phyloP scores from a whole-genome alignment of 2,329 filamentous ascomycete genomes.

The Fonsecaea monophora region DNA sequence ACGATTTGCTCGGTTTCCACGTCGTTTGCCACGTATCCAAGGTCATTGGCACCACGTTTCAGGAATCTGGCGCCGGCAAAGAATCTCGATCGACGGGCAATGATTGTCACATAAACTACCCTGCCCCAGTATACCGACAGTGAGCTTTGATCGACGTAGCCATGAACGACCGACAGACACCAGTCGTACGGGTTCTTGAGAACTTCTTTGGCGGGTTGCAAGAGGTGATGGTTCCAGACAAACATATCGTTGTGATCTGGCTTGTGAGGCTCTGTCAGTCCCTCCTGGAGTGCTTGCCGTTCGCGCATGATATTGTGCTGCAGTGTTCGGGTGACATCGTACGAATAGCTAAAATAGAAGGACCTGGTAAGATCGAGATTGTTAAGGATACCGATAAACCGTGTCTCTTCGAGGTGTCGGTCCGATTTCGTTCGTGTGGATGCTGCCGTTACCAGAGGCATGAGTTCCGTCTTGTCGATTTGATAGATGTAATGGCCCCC shows the following conservation, averaged over 20 bases:
- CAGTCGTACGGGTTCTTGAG: conserved; percentile 88
- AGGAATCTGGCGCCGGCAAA: conserved; percentile 94
- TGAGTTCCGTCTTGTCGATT: conserved; percentile 88
- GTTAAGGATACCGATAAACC: conserved; percentile 86
- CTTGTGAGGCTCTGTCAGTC: conserved; percentile 63
- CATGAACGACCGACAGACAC: conserved; percentile 95
- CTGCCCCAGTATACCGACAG: conserved; percentile 81
- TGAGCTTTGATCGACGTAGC: conserved; percentile 90
- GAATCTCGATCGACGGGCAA: conserved; percentile 87
- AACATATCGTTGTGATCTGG: conserved; percentile 92
- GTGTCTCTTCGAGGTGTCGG: conserved; percentile 83
- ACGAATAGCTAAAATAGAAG: conserved; percentile 99
- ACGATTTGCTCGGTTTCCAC: conserved; percentile 99
- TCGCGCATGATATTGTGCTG: conserved; percentile 91
- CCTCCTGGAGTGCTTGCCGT: conserved; percentile 71
- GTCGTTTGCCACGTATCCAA: conserved; percentile 96
- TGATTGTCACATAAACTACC: conserved; percentile 88
- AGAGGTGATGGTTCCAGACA: conserved; percentile 92
- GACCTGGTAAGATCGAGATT: conserved; percentile 88
- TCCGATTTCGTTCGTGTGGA: conserved; percentile 76
- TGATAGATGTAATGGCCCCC: conserved; percentile 97
- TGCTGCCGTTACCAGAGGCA: conserved; percentile 78
- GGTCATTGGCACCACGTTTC: conserved; percentile 91
- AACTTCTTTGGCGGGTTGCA: conserved; percentile 73
- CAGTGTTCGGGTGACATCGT: conserved; percentile 89